Conservation (phyloP, 2,329 filamentous ascomycete genomes). For the Chaetothyriales sp. region DNA sequence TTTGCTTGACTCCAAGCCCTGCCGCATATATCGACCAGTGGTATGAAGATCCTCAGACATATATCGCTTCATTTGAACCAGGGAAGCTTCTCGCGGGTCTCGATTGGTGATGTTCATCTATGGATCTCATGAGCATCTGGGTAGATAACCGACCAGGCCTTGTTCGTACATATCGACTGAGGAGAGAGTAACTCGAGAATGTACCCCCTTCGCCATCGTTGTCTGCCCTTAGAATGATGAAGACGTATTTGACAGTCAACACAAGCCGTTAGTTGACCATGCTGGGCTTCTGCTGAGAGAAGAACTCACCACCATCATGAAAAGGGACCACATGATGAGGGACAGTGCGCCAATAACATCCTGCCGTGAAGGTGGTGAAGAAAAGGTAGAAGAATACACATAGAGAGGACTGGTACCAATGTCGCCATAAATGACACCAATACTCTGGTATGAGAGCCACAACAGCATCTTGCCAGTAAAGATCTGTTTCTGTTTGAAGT, state of each 20-base stretch:
- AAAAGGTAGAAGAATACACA: slow-evolving; percentile 41
- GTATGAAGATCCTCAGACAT: slow-evolving; percentile 30
- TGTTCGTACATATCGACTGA: slow-evolving; percentile 34
- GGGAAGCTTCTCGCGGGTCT: slow-evolving; percentile 34
- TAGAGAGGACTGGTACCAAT: slow-evolving; percentile 45
- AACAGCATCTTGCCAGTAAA: slow-evolving; percentile 20
- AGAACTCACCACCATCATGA: slow-evolving; percentile 32
- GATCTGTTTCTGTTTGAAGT: slow-evolving; percentile 14
- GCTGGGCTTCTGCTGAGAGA: background rate
- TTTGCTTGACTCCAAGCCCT: slow-evolving; percentile 32
- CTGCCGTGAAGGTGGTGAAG: slow-evolving; percentile 26
- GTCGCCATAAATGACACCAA: slow-evolving; percentile 45
- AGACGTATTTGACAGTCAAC: slow-evolving; percentile 38
- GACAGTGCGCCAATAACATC: slow-evolving; percentile 41
- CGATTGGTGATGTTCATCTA: slow-evolving; percentile 36
- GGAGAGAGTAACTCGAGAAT: slow-evolving; percentile 38
- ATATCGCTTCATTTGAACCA: slow-evolving; percentile 34
- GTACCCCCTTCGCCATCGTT: slow-evolving; percentile 45
- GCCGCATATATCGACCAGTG: slow-evolving; percentile 30
- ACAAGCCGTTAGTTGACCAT: background rate
- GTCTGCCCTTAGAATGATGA: slow-evolving; percentile 39
- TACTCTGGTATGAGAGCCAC: slow-evolving; percentile 39
- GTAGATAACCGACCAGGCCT: background rate
- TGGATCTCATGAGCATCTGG: background rate
- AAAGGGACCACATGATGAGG: slow-evolving; percentile 40